phyloP scores from a whole-genome alignment of 2,329 filamentous ascomycete species.

The Dactylellina cionopaga region DNA sequence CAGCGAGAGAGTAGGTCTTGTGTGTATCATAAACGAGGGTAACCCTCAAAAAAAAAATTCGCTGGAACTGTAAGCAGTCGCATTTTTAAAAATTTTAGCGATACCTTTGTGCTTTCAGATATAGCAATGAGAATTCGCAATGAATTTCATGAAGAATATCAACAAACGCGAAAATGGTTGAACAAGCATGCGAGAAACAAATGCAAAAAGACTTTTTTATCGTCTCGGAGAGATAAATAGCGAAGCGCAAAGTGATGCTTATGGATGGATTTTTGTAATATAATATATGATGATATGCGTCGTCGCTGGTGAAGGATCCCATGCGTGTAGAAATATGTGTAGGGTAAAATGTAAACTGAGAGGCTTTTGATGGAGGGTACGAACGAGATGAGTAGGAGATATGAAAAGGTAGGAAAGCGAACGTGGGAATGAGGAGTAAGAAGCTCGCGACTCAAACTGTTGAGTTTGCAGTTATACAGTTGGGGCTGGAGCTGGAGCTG shows the following conservation, averaged over 20 bases:
- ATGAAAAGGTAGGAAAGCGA: background rate
- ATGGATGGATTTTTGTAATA: too few relatives aligned
- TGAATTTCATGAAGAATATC: conserved; percentile 1
- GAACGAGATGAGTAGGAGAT: background rate
- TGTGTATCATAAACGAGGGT: background rate
- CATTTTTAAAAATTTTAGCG: conserved; percentile 28
- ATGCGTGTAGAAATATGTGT: too few relatives aligned
- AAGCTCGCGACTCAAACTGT: background rate
- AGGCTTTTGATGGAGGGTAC: background rate
- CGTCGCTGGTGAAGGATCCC: too few relatives aligned
- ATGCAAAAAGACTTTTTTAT: background rate
- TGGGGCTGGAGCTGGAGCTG: conserved; percentile 34
- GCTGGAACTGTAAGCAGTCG: conserved; percentile 16
- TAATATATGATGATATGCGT: conserved; percentile 7
- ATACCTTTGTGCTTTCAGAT: conserved; percentile 18
- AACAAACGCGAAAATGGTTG: conserved; percentile 22
- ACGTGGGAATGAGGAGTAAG: background rate
- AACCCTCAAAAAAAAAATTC: background rate
- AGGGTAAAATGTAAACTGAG: too few relatives aligned
- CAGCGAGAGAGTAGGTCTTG: background rate
- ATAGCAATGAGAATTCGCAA: conserved; percentile 1
- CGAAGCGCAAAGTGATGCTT: background rate
- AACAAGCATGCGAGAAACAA: background rate
- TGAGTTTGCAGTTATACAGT: conserved; percentile 30
- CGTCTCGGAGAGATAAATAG: background rate